Conservation (phyloP, 2,329 filamentous ascomycete genomes). For the Pezicula neosporulosa region DNA sequence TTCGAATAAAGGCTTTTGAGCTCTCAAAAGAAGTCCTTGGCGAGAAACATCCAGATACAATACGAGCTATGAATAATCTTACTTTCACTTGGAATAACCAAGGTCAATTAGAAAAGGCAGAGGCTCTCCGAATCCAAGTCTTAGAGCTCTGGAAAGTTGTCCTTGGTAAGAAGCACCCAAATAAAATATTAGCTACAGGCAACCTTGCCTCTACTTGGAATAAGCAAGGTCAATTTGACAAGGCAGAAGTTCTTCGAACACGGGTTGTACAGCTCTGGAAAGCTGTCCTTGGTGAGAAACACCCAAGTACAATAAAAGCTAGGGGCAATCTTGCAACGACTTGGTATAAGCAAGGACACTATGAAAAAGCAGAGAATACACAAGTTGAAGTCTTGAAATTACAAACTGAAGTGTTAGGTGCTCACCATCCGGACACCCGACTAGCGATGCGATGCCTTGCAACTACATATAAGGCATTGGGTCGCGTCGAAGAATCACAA, state of each 20-base stretch:
- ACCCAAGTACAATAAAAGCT: slow-evolving; percentile 18
- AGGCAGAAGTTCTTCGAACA: slow-evolving; percentile 18
- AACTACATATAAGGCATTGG: too few relatives aligned
- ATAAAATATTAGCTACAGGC: slow-evolving; percentile 20
- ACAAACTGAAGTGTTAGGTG: too few relatives aligned
- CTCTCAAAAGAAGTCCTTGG: slow-evolving; percentile 16
- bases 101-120: slow-evolving; percentile 22
- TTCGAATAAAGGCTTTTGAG: slow-evolving; percentile 10
- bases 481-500: too few relatives aligned
- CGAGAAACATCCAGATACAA: slow-evolving; percentile 22
- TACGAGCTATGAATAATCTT: slow-evolving; percentile 18
- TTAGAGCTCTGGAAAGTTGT: slow-evolving; percentile 11
- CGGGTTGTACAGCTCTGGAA: slow-evolving; percentile 11
- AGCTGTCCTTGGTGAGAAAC: slow-evolving; percentile 18
- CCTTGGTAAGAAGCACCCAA: slow-evolving; percentile 21
- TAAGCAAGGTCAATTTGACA: slow-evolving; percentile 20
- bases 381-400: too few relatives aligned
- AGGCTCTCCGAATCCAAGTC: slow-evolving; percentile 12
- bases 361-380: slow-evolving; percentile 19
- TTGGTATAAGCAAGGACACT: slow-evolving; percentile 17
- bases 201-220: slow-evolving; percentile 16
- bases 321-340: slow-evolving; percentile 20
- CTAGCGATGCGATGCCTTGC: too few relatives aligned
- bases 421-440: too few relatives aligned
- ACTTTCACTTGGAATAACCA: slow-evolving; percentile 13